A percentile compares a stretch with the other conserved stretches of the same genome.
Evolutionary conservation across 495 filamentous ascomycete species (phyloP).

Genomic region (Niebla homalea): DNA sequence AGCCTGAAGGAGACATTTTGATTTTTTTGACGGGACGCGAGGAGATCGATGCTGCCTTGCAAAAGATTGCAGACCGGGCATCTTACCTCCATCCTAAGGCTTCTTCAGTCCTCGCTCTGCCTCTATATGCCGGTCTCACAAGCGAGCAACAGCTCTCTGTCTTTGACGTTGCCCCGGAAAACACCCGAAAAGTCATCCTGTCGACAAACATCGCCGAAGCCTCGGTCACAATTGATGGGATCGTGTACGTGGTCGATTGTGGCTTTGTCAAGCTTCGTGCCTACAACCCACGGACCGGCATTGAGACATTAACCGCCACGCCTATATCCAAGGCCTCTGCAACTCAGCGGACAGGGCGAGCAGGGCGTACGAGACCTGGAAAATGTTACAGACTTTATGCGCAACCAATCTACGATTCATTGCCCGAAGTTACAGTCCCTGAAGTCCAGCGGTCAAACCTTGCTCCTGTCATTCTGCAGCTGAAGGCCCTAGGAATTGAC

Average conservation of each 20-base stretch:
- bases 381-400: conserved; percentile 95
- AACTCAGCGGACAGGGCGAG: conserved; percentile 80
- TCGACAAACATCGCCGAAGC: conserved; percentile 96
- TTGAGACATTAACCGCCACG: conserved; percentile 78
- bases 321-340: conserved; percentile 88
- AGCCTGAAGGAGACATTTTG: conserved; percentile 76
- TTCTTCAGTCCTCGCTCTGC: conserved; percentile 58
- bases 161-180: conserved; percentile 75
- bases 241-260: conserved; percentile 84
- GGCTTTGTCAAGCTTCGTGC: conserved; percentile 87
- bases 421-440: conserved; percentile 67
- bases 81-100: conserved; percentile 59
- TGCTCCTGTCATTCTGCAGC: conserved; percentile 77
- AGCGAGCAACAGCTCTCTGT: conserved; percentile 87
- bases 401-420: conserved; percentile 51
- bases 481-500: conserved; percentile 93
- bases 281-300: conserved; percentile 77
- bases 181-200: conserved; percentile 81
- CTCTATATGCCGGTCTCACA: conserved; percentile 79
- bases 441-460: conserved; percentile 93
- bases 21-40: conserved; percentile 88
- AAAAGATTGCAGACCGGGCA: conserved; percentile 65
- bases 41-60: conserved; percentile 75
- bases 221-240: conserved; percentile 84
- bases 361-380: conserved; percentile 80